Conservation (phyloP, 2,329 filamentous ascomycete genomes). For the Daldinia eschscholtzii region DNA sequence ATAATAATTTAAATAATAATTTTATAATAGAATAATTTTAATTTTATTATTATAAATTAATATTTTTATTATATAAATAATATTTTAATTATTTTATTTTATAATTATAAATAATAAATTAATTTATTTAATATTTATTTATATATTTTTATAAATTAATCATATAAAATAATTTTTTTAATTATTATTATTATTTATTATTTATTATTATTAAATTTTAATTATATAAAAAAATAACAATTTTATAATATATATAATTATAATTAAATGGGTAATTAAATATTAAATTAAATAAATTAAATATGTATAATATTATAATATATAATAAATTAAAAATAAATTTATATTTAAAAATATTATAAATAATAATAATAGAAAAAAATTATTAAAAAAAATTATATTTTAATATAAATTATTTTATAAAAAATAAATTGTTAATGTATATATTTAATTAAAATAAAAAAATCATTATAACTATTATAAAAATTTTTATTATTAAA, state of each 20-base stretch:
- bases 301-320: neutral
- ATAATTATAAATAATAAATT: neutral
- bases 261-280: slow-evolving; percentile 4
- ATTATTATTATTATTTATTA: neutral
- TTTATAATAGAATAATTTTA: slow-evolving; percentile 1
- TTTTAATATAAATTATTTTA: no score
- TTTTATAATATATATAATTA: slow-evolving; percentile 4
- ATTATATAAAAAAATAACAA: neutral
- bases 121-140: slow-evolving; percentile 1
- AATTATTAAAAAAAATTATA: no score
- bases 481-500: no score
- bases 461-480: no score
- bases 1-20: slow-evolving; percentile 9
- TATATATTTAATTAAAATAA: no score
- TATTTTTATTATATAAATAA: neutral
- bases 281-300: slow-evolving; percentile 3
- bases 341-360: no score
- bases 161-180: neutral
- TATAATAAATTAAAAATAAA: no score
- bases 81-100: neutral
- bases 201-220: slow-evolving; percentile 2
- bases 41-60: neutral
- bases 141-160: neutral
- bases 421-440: no score
- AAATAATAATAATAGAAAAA: no score